Conservation (phyloP, 805 yeast genomes). For the Sugiyamaella qingdaonensis region DNA sequence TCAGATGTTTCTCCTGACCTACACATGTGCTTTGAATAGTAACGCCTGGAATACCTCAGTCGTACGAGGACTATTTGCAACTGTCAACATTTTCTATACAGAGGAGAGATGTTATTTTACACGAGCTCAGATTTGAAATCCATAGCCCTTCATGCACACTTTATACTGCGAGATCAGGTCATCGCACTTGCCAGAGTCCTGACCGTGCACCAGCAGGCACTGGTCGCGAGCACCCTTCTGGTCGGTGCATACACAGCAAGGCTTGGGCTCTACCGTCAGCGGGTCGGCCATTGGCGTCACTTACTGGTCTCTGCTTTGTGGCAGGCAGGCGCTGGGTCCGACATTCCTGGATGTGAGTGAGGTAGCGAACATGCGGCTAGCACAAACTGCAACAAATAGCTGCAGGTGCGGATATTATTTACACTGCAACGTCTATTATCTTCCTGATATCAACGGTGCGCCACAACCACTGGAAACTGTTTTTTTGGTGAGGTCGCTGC, state of each 20-base stretch:
- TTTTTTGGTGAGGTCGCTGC: too few relatives aligned
- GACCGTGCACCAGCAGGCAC: conserved; percentile 77
- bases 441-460: too few relatives aligned
- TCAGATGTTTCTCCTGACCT: too few relatives aligned
- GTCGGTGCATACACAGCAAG: conserved; percentile 92
- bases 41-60: too few relatives aligned
- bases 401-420: too few relatives aligned
- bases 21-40: too few relatives aligned
- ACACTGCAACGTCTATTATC: too few relatives aligned
- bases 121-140: conserved; percentile 51
- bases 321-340: conserved; percentile 4
- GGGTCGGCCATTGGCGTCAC: not conserved
- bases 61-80: too few relatives aligned
- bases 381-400: not conserved
- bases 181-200: conserved; percentile 78
- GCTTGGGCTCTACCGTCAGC: conserved; percentile 61
- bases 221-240: conserved; percentile 82
- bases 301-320: conserved; percentile 1
- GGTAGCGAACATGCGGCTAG: not conserved
- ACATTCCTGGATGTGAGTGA: not conserved
- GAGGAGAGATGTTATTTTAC: too few relatives aligned
- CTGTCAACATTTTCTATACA: too few relatives aligned
- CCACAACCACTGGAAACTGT: too few relatives aligned
- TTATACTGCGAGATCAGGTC: conserved; percentile 69
- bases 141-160: conserved; percentile 86